Evolutionary conservation across 2,329 filamentous ascomycete species (phyloP).

Genomic region (Sclerotinia spermophila): DNA sequence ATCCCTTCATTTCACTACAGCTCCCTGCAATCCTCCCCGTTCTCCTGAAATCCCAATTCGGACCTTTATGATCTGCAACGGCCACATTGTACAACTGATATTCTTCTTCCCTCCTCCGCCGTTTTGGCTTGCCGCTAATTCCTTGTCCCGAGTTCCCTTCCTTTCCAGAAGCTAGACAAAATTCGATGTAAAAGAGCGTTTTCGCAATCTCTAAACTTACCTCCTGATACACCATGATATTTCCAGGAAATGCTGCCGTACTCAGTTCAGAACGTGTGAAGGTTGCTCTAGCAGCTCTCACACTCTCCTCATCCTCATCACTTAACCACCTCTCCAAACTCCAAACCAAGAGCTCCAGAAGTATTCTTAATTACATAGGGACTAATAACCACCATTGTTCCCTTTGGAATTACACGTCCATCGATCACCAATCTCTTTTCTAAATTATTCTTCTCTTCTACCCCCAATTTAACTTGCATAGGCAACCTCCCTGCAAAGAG

Average conservation of each 20-base stretch:
- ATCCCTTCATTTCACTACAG: accelerated
- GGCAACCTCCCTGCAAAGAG: not conserved
- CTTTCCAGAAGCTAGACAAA: not conserved
- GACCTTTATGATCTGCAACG: not conserved
- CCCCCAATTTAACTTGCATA: not conserved
- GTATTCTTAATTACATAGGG: not conserved
- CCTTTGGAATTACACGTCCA: not conserved
- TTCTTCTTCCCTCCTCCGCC: not conserved
- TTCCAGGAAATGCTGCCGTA: not conserved
- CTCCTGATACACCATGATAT: not conserved
- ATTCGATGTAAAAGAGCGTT: not conserved
- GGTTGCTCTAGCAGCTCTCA: not conserved
- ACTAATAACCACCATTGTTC: not conserved
- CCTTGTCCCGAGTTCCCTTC: not conserved
- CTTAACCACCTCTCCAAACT: not conserved
- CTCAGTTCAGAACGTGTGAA: not conserved
- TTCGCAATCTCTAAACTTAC: not conserved
- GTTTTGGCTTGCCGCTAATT: accelerated
- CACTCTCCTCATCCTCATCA: not conserved
- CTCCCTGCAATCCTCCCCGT: accelerated
- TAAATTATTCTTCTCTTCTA: not conserved
- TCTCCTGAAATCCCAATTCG: not conserved
- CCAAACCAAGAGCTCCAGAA: not conserved
- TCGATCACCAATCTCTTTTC: not conserved
- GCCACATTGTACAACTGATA: not conserved